Evolutionary conservation across 306 rosid species (phyloP), one percentile per base, ranked within the genome.

Genomic region (Vicia faba): DNA sequence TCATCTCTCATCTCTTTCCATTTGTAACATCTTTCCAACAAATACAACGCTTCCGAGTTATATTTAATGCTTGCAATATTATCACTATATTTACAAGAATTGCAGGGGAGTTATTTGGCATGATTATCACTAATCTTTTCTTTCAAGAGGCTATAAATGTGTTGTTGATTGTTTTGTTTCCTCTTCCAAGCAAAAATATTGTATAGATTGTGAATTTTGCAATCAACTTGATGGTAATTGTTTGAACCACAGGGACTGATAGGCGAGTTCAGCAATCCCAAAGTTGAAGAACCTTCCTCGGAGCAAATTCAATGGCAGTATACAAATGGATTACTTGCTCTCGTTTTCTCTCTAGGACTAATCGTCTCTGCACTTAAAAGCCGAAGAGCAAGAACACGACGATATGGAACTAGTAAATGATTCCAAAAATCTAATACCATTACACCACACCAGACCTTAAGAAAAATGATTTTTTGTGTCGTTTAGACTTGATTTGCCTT

Each of bases 101-200:
- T 61, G 93, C 98, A 0, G 96, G 85, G 14, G 96, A 89, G 73
- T 80, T 86, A 38, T 92, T 92, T 80, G 96, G 93, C 80, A 87
- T 87, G 96, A 71, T 92, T 71, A 92, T 92, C 64, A 72, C 91
- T 43, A 86, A 89, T 70, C 83, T 92, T 69, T 92, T 92, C 79
- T 80, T 87, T 71, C 98, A 89, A 82, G 79, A 92, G 75, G 96
- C 98, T 69, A 83, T 89, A 67, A 89, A 78, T 96, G 96, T 91
- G 36, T 41, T 29, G 33, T 84, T 57, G 6, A 11, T 49, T 71
- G 60, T 10, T 70, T 49, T 71, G 60, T 10, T 70, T 70, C 45
- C 39, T 26, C 78, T 61, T 70, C 20, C 25, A 15, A 61, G 62
- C 13, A 62, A 66, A 66, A 18, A 25, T 3, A 12, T 25, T 31